Percentiles rank a stretch among this genome's conserved stretches.
phyloP scores from a whole-genome alignment of 1,284 basidiomycete genomes.

The Trametes versicolor region DNA sequence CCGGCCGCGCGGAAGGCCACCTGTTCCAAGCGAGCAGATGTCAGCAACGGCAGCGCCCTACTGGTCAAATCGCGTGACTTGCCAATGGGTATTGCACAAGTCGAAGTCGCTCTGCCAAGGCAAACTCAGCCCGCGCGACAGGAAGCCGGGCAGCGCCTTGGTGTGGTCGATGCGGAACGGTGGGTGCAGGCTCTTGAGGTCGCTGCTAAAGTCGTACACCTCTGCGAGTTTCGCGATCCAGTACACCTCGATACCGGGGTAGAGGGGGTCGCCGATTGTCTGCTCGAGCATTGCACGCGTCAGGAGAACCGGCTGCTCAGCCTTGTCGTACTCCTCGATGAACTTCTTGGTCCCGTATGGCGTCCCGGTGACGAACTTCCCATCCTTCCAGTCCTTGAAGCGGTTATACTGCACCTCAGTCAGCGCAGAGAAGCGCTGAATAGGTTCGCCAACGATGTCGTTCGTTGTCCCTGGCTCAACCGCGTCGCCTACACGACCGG shows the following conservation, averaged over 20 bases:
- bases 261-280: conserved; percentile 47
- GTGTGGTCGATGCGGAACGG: conserved; percentile 31
- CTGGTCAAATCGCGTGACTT: neutral
- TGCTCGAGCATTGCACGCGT: conserved; percentile 44
- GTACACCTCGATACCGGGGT: conserved; percentile 42
- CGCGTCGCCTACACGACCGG: neutral
- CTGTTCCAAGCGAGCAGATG: neutral
- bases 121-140: conserved; percentile 32
- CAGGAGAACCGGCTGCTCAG: conserved; percentile 39
- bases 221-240: conserved; percentile 23
- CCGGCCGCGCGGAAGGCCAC: conserved; percentile 10
- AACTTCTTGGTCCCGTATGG: conserved; percentile 6
- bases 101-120: conserved; percentile 39
- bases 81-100: conserved; percentile 35
- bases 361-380: conserved; percentile 33
- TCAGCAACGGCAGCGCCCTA: neutral
- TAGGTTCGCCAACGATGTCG: conserved; percentile 7
- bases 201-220: conserved; percentile 7
- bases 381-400: conserved; percentile 43
- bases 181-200: conserved; percentile 12
- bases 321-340: conserved; percentile 31
- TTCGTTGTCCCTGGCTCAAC: conserved; percentile 3
- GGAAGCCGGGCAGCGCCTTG: conserved; percentile 21
- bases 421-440: conserved; percentile 38
- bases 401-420: conserved; percentile 46